Evolutionary conservation across 495 filamentous ascomycete species (phyloP).

Genomic region (Saxophila tyrrhenica): DNA sequence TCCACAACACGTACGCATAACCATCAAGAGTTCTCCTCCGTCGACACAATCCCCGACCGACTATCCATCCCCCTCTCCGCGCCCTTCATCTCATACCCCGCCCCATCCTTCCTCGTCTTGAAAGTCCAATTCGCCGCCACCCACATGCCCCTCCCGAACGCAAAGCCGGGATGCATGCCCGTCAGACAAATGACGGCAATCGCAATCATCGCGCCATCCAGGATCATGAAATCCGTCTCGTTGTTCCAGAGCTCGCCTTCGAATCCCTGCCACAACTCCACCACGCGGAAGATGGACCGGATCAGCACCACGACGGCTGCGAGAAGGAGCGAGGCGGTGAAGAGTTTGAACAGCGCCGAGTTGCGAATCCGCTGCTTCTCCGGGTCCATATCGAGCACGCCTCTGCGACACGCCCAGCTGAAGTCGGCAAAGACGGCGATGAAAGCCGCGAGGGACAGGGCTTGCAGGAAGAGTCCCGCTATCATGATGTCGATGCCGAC

Average conservation of each 20-base stretch:
- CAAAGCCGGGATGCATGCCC: slow-evolving; percentile 43
- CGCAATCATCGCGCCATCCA: slow-evolving; percentile 62
- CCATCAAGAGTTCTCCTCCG: neutral
- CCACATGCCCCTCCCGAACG: slow-evolving; percentile 27
- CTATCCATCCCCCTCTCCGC: neutral
- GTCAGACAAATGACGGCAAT: slow-evolving; percentile 47
- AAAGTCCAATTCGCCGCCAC: slow-evolving; percentile 15
- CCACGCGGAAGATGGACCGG: slow-evolving; percentile 51
- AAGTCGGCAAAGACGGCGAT: slow-evolving; percentile 41
- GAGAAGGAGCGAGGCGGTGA: slow-evolving; percentile 29
- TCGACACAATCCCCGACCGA: neutral
- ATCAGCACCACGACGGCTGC: slow-evolving; percentile 50
- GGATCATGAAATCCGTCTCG: slow-evolving; percentile 53
- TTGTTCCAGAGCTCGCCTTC: slow-evolving; percentile 44
- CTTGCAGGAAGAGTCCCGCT: slow-evolving; percentile 49
- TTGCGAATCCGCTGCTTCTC: slow-evolving; percentile 5
- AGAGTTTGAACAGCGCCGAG: slow-evolving; percentile 9
- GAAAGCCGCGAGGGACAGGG: slow-evolving; percentile 43
- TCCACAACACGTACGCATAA: neutral
- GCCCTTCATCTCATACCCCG: neutral
- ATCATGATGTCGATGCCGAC: slow-evolving; percentile 56
- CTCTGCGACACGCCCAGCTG: slow-evolving; percentile 24
- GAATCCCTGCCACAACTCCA: slow-evolving; percentile 56
- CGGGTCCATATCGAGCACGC: slow-evolving; percentile 6
- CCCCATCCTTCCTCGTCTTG: neutral